These are phyloP conservation scores for Themeda triandra DNA, from an alignment of 176 grass and related monocot genomes.

Conservation along the genomic window DNA sequence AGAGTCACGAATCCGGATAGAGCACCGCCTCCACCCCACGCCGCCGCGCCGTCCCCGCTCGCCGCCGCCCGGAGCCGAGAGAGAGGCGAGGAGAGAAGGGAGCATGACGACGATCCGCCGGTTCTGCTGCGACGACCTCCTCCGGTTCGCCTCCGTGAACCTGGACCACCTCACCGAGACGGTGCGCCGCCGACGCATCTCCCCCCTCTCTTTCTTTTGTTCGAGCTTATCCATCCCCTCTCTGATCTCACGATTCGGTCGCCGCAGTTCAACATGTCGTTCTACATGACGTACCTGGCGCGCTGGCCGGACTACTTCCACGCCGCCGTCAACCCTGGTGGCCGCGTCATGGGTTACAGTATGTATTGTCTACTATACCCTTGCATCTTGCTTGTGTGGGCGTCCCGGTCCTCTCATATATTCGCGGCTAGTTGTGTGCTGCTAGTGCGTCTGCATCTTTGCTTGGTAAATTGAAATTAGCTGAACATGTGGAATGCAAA, in stretches of 20 bases:
- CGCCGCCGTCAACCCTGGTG: slow-evolving; percentile 59
- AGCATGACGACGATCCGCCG: slow-evolving; percentile 92
- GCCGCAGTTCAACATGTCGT: slow-evolving; percentile 96
- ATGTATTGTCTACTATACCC: background rate
- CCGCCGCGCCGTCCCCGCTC: background rate
- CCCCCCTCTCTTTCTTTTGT: background rate
- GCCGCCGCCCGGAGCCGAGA: background rate
- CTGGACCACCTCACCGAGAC: slow-evolving; percentile 98
- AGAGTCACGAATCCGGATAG: slow-evolving; percentile 20
- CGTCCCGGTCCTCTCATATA: background rate
- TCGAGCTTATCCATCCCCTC: background rate
- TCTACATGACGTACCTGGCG: slow-evolving; percentile 99
- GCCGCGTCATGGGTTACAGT: slow-evolving; percentile 98
- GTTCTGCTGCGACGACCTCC: slow-evolving; percentile 96
- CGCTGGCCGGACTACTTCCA: slow-evolving; percentile 99
- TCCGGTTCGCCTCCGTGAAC: slow-evolving; percentile 81
- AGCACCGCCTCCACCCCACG: background rate
- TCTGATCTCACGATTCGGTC: background rate
- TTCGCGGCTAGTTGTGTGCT: background rate
- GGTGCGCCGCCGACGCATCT: slow-evolving; percentile 6
- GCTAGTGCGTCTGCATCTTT: slow-evolving; percentile 1
- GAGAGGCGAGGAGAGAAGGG: background rate
- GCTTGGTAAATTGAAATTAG: background rate
- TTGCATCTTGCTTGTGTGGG: background rate
- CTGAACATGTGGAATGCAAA: background rate